Percentiles rank a stretch among this genome's conserved stretches.
Evolutionary conservation across 768 basidiomycete species (phyloP).

Genomic region (Boletus rubescentipes): DNA sequence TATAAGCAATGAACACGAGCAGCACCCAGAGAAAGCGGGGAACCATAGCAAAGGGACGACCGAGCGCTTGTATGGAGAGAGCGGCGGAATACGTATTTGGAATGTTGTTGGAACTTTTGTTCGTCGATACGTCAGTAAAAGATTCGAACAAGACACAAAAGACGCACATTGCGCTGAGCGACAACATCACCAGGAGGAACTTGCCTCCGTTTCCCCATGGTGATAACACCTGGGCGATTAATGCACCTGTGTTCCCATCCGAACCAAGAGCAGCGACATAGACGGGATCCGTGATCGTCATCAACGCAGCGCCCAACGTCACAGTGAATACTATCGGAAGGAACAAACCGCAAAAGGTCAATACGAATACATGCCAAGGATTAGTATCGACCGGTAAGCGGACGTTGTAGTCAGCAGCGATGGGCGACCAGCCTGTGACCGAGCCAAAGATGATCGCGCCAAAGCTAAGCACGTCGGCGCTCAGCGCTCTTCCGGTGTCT

Average conservation of each 20-base stretch:
- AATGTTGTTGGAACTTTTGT: slow-evolving; percentile 39
- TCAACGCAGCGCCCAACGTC: slow-evolving; percentile 38
- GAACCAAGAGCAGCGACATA: slow-evolving; percentile 41
- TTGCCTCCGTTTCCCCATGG: slow-evolving; percentile 45
- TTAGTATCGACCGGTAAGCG: slow-evolving; percentile 45
- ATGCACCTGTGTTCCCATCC: slow-evolving; percentile 42
- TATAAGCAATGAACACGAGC: slow-evolving; percentile 39
- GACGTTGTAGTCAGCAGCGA: slow-evolving; percentile 57
- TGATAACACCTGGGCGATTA: slow-evolving; percentile 42
- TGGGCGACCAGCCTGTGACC: slow-evolving; percentile 48
- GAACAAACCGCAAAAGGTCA: slow-evolving; percentile 52
- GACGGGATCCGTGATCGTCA: slow-evolving; percentile 41
- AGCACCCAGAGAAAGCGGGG: slow-evolving; percentile 49
- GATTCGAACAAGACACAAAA: neutral
- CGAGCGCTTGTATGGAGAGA: slow-evolving; percentile 45
- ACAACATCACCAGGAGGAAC: slow-evolving; percentile 42
- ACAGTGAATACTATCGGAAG: slow-evolving; percentile 44
- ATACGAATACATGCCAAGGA: slow-evolving; percentile 42
- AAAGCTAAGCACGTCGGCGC: slow-evolving; percentile 50
- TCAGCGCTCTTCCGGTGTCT: slow-evolving; percentile 43
- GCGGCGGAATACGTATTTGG: slow-evolving; percentile 48
- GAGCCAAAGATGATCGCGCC: slow-evolving; percentile 53
- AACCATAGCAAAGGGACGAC: slow-evolving; percentile 41
- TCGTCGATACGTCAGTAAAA: neutral
- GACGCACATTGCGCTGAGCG: slow-evolving; percentile 43